Percentiles rank a stretch among this genome's conserved stretches.
phyloP scores from a whole-genome alignment of 164 flowering plant genomes.

The Sextonia rubra region DNA sequence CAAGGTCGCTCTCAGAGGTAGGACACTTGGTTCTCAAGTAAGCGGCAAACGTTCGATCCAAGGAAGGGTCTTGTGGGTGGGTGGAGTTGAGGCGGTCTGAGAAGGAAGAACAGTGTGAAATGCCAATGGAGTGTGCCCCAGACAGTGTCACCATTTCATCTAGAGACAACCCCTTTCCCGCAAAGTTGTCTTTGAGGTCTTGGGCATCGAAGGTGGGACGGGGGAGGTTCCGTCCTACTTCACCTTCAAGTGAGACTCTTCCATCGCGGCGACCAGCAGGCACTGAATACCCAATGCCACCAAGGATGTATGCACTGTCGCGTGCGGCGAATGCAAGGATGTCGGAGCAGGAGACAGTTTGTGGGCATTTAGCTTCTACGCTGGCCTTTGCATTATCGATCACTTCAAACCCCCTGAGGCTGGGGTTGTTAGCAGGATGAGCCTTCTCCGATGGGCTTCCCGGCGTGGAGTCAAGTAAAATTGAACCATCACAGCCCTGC shows the following conservation, averaged over 20 bases:
- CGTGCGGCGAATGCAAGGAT: conserved; percentile 8
- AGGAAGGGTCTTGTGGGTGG: no score
- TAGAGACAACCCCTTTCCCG: neutral
- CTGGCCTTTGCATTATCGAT: conserved; percentile 2
- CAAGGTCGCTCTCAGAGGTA: neutral
- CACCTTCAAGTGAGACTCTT: neutral
- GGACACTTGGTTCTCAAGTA: conserved; percentile 1
- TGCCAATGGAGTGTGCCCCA: conserved; percentile 7
- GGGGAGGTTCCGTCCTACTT: neutral
- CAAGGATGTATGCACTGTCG: neutral
- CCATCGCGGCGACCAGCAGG: conserved; percentile 5
- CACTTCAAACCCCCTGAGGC: conserved; percentile 2
- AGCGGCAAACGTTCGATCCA: neutral
- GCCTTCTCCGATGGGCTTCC: neutral
- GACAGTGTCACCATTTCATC: conserved; percentile 11
- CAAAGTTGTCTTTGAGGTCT: neutral
- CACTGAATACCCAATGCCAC: neutral
- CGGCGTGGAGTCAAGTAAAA: conserved; percentile 3
- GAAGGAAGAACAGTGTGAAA: neutral
- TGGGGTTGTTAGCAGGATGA: neutral
- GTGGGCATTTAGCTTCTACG: conserved; percentile 3
- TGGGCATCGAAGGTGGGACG: neutral
- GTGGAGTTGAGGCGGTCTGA: neutral
- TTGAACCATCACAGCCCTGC: conserved; percentile 8
- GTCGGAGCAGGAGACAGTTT: conserved; percentile 5